A percentile compares a stretch with the other conserved stretches of the same genome.
Evolutionary conservation across 176 grass and related monocot species (phyloP).

Genomic region (Dactylis glomerata): DNA sequence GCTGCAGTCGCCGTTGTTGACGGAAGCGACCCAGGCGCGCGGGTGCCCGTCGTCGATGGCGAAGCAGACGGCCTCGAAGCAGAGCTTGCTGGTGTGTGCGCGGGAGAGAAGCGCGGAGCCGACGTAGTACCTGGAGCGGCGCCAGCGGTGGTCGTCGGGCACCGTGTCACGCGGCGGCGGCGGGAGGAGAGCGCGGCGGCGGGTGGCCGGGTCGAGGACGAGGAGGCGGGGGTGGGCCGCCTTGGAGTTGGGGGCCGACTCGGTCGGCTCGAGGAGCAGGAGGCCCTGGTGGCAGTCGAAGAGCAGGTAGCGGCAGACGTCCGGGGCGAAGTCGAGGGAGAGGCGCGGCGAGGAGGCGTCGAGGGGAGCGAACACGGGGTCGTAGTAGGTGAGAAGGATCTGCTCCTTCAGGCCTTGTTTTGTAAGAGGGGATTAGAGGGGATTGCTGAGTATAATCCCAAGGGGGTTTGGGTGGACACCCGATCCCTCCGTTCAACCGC

Average conservation of each 20-base stretch:
- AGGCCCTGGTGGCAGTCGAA: slow-evolving; percentile 19
- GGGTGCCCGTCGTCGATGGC: not conserved
- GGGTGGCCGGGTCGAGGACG: slow-evolving; percentile 7
- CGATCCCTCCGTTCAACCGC: no score
- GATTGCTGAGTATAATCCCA: no score
- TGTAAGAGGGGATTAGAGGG: no score
- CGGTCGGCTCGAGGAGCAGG: not conserved
- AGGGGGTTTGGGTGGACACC: no score
- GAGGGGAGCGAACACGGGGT: not conserved
- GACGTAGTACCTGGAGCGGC: not conserved
- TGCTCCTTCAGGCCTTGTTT: no score
- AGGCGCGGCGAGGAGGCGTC: not conserved
- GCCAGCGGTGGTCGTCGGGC: no score
- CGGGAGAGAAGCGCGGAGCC: slow-evolving; percentile 14
- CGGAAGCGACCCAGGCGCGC: not conserved
- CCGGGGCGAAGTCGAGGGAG: slow-evolving; percentile 5
- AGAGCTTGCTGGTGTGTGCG: not conserved
- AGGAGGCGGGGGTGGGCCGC: not conserved
- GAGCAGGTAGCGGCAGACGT: not conserved
- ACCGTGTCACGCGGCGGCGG: no score
- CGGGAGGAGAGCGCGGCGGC: no score
- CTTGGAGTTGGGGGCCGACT: not conserved
- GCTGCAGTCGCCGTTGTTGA: not conserved
- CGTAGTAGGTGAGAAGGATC: not conserved
- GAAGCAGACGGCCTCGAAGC: slow-evolving; percentile 22